These are phyloP conservation scores for Ophiosphaerella herpotricha DNA, from an alignment of 2,329 filamentous ascomycete species.

Conservation along the genomic window DNA sequence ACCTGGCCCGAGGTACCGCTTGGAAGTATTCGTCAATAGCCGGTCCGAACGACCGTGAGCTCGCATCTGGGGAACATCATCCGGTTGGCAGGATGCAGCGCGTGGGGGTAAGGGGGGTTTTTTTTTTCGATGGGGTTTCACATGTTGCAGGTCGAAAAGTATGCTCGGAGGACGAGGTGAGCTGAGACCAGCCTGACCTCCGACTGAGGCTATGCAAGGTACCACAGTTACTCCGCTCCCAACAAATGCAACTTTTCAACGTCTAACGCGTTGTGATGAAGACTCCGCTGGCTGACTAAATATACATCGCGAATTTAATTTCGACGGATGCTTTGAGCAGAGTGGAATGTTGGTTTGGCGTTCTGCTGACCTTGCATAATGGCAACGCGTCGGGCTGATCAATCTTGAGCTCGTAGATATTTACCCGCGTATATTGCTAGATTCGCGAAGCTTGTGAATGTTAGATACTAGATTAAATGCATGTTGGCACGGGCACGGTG, in stretches of 20 bases:
- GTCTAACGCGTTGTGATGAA: neutral
- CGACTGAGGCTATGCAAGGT: constrained; percentile 1
- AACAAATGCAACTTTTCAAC: constrained; percentile 1
- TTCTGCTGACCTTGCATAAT: neutral
- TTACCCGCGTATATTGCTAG: constrained; percentile 6
- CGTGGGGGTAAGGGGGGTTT: neutral
- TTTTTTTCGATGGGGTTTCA: neutral
- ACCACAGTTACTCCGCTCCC: neutral
- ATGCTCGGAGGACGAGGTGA: neutral
- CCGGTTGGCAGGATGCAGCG: neutral
- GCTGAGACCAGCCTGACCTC: neutral
- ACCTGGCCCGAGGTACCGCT: constrained; percentile 14
- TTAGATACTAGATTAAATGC: neutral
- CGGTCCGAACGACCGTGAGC: neutral
- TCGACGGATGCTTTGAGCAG: neutral
- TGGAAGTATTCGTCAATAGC: neutral
- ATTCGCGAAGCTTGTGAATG: neutral
- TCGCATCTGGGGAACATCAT: neutral
- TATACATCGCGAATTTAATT: neutral
- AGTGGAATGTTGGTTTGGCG: neutral
- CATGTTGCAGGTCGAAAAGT: neutral
- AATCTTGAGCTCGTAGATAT: neutral
- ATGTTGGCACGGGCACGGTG: neutral
- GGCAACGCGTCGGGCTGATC: neutral
- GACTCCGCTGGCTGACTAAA: neutral